Evolutionary conservation across 768 basidiomycete species (phyloP).

Genomic region (Hortiboletus campestris): DNA sequence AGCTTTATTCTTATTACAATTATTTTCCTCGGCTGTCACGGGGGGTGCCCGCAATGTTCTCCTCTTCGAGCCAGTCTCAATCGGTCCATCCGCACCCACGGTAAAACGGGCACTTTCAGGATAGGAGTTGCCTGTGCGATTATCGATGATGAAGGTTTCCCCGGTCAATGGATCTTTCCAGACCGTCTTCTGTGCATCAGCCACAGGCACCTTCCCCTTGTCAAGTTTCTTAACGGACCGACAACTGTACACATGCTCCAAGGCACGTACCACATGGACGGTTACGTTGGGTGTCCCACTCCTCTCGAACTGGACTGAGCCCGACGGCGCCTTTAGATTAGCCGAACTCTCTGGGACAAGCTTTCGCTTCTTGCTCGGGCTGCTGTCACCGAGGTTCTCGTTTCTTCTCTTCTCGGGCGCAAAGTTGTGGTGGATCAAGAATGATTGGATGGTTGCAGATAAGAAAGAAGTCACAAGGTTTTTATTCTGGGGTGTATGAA

Average conservation of each 20-base stretch:
- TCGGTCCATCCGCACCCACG: conserved; percentile 7
- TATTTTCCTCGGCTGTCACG: conserved; percentile 1
- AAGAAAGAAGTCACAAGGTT: conserved; percentile 55
- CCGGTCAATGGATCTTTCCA: conserved; percentile 70
- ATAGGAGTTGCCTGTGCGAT: conserved; percentile 68
- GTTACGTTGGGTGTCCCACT: conserved; percentile 7
- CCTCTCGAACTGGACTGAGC: conserved; percentile 3
- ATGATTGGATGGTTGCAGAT: conserved; percentile 54
- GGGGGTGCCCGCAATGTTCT: conserved; percentile 12
- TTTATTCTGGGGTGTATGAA: conserved; percentile 47
- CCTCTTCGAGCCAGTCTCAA: conserved; percentile 9
- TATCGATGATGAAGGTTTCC: conserved; percentile 57
- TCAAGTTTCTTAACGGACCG: conserved; percentile 9
- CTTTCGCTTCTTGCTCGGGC: conserved; percentile 55
- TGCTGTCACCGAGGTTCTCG: conserved; percentile 18
- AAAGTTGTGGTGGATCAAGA: conserved; percentile 67
- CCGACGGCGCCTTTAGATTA: conserved; percentile 5
- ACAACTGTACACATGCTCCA: conserved; percentile 1
- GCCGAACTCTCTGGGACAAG: conserved; percentile 22
- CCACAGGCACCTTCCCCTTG: conserved; percentile 22
- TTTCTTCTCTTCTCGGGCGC: conserved; percentile 21
- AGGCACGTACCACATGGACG: conserved; percentile 22
- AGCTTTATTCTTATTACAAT: conserved; percentile 5
- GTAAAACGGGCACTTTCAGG: conserved; percentile 24
- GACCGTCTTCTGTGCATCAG: conserved; percentile 28